Conservation (phyloP, 1,284 basidiomycete species). For the Bondarzewia mesenterica region DNA sequence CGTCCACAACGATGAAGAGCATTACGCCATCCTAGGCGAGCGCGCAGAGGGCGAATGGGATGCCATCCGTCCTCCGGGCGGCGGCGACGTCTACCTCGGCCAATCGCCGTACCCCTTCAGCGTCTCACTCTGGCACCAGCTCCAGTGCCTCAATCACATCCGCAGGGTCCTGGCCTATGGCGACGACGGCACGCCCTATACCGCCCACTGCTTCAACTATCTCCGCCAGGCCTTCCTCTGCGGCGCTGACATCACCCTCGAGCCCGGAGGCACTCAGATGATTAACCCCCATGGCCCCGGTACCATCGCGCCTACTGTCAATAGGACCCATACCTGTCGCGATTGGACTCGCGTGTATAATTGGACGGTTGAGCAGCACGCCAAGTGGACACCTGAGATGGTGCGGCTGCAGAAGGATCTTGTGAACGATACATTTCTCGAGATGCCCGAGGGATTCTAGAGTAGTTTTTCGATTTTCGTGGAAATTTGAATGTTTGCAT, state of each 20-base stretch:
- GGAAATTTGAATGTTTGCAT: no score
- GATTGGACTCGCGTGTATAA: background rate
- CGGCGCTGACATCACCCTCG: background rate
- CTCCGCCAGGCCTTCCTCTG: background rate
- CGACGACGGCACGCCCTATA: conserved; percentile 1
- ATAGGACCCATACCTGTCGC: background rate
- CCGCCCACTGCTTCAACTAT: background rate
- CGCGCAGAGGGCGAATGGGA: background rate
- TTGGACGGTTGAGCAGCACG: background rate
- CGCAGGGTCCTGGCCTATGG: background rate
- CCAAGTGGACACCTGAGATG: conserved; percentile 1
- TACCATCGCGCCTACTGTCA: background rate
- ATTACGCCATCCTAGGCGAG: background rate
- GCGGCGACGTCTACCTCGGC: conserved; percentile 2
- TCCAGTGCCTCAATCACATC: conserved; percentile 8
- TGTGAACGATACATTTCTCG: no score
- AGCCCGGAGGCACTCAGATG: no score
- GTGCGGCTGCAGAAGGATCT: background rate
- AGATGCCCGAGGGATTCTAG: no score
- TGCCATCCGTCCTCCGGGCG: background rate
- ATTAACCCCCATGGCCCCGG: no score
- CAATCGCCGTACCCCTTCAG: background rate
- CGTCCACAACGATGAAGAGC: background rate
- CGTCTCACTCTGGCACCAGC: conserved; percentile 7
- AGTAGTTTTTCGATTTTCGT: no score